Base-by-base conservation (phyloP, 352 stramenopile species). In the Pythium rhizo-oryzae region DNA sequence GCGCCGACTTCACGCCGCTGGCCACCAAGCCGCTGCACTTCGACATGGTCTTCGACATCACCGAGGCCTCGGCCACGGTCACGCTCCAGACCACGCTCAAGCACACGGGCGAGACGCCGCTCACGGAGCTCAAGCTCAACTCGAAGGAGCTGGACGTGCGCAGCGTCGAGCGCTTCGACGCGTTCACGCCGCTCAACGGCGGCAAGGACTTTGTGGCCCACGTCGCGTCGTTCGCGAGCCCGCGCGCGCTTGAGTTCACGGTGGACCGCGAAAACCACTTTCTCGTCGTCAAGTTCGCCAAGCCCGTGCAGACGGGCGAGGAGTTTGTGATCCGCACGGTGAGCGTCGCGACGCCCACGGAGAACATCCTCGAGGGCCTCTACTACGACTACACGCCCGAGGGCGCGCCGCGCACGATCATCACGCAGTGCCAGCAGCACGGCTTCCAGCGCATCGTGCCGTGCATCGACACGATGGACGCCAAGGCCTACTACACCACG, bases 31-130 rank as follows among this genome's bases (percentile, higher is more conserved):
- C 85, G 18, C 69, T 93, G 51, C 85, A 93, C 74, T 90, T 90
- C 39, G 81, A 93, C 72, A 90, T 92, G 83, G 78, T 91, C 1
- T 93, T 93, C 46, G 85, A 92, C 59, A 78, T 93, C n/a, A 81
- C 78, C 6, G 78, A 91, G 64, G 63, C 58, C 33, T 75, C 83
- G 62, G 77, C 81, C 21, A 85, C 82, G 61, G 84, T 92, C 64
- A 87, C 79, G 70, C 77, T 89, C 50, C 80, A 92, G 59, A 90
- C 84, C 61, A 92, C 84, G 56, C 71, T 91, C 39, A 79, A 80
- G 57, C 84, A 92, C 65, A 25, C 75, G 1, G 82, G 67, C 18
- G 57, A 23, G 4, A 44, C 71, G 50, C 72, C 82, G 18, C 72
- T 90, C 25, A 62, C 69, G 7, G 65, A 90, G 74, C 70, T 91